These are phyloP conservation scores for Backusella tuberculispora DNA, from an alignment of 192 early-diverging fungal genomes.

Conservation along the genomic window DNA sequence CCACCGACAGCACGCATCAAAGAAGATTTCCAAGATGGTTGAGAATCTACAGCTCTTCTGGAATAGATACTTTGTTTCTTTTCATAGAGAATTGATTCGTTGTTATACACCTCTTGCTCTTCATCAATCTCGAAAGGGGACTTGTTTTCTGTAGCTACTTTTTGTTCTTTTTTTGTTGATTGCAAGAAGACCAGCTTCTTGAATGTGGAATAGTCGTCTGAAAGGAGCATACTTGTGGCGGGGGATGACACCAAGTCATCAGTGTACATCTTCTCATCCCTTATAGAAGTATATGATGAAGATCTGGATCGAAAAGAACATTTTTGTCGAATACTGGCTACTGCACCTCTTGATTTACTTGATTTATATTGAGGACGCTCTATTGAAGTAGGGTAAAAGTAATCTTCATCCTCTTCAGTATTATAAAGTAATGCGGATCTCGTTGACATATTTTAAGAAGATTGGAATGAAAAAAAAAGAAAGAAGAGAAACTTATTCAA, in stretches of 20 bases:
- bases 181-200: constrained; percentile 8
- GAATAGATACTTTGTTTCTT: neutral
- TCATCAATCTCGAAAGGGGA: neutral
- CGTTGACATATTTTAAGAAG: neutral
- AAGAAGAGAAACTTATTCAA: neutral
- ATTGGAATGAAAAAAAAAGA: neutral
- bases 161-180: neutral
- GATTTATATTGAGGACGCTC: constrained; percentile 7
- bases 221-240: neutral
- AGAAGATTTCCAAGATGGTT: neutral
- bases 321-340: neutral
- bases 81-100: neutral
- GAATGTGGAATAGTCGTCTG: neutral
- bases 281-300: neutral
- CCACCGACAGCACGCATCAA: neutral
- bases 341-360: constrained; percentile 8
- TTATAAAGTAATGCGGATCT: neutral
- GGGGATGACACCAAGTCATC: neutral
- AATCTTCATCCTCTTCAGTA: neutral
- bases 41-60: neutral
- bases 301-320: constrained; percentile 1
- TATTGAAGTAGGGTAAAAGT: neutral
- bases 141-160: neutral
- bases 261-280: neutral
- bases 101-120: neutral